These are phyloP conservation scores for Galerina marginata DNA, from an alignment of 768 basidiomycete genomes.

Conservation along the genomic window DNA sequence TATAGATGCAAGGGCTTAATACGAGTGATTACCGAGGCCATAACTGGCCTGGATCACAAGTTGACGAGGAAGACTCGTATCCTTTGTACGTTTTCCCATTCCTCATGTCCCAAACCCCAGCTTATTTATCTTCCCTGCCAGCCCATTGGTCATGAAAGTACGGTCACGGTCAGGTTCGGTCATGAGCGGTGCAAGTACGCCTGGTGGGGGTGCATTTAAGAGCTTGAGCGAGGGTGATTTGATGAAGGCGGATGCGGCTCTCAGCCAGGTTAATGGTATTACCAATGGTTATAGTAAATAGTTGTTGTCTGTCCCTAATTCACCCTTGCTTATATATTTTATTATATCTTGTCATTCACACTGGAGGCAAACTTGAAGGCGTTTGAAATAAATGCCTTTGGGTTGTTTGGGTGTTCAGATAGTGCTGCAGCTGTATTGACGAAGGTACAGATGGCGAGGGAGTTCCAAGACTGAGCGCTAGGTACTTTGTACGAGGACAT, in stretches of 20 bases:
- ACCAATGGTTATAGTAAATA: slow-evolving; percentile 16
- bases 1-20: slow-evolving; percentile 80
- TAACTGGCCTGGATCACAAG: slow-evolving; percentile 60
- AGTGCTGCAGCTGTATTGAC: no score
- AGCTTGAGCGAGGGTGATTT: slow-evolving; percentile 90
- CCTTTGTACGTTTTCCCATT: slow-evolving; percentile 70
- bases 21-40: slow-evolving; percentile 88
- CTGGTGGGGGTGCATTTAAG: slow-evolving; percentile 80
- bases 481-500: no score
- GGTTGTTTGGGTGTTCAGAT: no score
- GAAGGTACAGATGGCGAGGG: no score
- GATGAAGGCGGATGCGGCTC: slow-evolving; percentile 84
- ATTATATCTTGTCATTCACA: neutral
- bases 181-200: slow-evolving; percentile 74
- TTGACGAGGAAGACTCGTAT: slow-evolving; percentile 91
- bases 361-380: no score
- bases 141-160: slow-evolving; percentile 90
- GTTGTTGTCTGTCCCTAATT: neutral
- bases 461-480: no score
- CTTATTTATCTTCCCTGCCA: slow-evolving; percentile 33
- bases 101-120: neutral
- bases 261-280: slow-evolving; percentile 57
- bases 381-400: no score
- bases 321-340: slow-evolving; percentile 7
- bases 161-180: slow-evolving; percentile 83